Conservation (phyloP, 2,329 filamentous ascomycete genomes). For the Zymoseptoria pseudotritici region DNA sequence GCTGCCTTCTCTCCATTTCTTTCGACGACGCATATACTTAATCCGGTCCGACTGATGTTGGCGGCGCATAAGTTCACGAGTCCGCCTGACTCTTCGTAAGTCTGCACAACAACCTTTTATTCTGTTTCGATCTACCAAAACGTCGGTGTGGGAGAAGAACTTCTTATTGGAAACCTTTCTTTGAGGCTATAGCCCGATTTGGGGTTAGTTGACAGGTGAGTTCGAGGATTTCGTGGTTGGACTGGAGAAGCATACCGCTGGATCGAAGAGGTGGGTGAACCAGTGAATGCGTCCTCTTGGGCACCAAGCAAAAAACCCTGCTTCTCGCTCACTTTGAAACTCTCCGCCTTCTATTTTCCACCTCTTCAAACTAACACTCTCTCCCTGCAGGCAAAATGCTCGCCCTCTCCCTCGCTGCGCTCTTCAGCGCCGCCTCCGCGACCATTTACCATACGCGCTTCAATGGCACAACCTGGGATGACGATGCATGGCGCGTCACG, state of each 20-base stretch:
- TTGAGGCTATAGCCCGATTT: neutral
- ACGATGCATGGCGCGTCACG: conserved; percentile 49
- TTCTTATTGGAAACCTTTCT: neutral
- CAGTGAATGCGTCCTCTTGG: neutral
- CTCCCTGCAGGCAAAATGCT: neutral
- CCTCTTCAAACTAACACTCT: neutral
- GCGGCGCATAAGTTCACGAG: neutral
- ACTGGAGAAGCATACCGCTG: neutral
- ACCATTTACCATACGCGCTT: conserved; percentile 44
- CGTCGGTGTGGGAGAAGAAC: neutral
- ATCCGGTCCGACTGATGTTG: neutral
- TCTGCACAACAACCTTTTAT: too few relatives aligned
- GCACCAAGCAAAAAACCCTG: neutral
- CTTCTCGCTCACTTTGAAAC: neutral
- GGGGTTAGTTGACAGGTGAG: neutral
- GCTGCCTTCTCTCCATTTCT: neutral
- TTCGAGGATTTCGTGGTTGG: neutral
- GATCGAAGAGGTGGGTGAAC: neutral
- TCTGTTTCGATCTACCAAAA: neutral
- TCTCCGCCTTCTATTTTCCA: too few relatives aligned
- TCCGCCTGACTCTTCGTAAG: neutral
- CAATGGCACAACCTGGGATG: conserved; percentile 50
- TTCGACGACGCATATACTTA: neutral
- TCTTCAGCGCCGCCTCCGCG: conserved; percentile 4
- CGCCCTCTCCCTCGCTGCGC: neutral